Percentiles rank a stretch among this genome's conserved stretches.
Conservation (phyloP, 306 rosid genomes). For the Prunus kanzakura region DNA sequence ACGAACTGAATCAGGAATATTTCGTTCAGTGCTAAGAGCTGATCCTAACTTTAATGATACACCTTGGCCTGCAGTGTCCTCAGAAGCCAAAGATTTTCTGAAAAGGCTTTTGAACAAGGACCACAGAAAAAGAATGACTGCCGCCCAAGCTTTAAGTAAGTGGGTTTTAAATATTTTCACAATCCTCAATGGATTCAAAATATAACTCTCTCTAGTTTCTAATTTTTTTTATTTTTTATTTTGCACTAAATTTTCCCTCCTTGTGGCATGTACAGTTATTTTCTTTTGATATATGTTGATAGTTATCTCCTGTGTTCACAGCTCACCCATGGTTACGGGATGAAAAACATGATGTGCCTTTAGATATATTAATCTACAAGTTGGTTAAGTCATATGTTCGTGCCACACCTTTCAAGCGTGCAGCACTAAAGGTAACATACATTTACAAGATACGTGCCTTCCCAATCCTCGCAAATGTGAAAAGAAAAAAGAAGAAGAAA, state of each 20-base stretch:
- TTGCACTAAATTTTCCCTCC: slow-evolving; percentile 15
- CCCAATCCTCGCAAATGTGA: not conserved
- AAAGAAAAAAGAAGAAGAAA: not conserved
- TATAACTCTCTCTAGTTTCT: not conserved
- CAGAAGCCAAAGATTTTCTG: slow-evolving; percentile 91
- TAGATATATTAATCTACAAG: slow-evolving; percentile 81
- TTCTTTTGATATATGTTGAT: not conserved
- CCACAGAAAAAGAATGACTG: slow-evolving; percentile 93
- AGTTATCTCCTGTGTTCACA: slow-evolving; percentile 43
- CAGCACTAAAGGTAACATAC: slow-evolving; percentile 70
- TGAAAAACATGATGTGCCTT: slow-evolving; percentile 56
- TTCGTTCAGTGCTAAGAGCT: slow-evolving; percentile 90
- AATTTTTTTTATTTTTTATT: not conserved
- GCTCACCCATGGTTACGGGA: slow-evolving; percentile 96
- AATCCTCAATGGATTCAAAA: not conserved
- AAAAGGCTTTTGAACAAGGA: slow-evolving; percentile 93
- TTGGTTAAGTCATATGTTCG: slow-evolving; percentile 70
- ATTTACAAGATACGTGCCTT: not conserved
- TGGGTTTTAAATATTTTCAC: not conserved
- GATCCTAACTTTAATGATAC: slow-evolving; percentile 87
- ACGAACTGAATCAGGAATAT: slow-evolving; percentile 95
- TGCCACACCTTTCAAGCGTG: slow-evolving; percentile 78
- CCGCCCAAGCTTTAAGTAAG: slow-evolving; percentile 90
- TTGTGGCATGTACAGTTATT: not conserved
- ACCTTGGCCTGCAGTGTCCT: slow-evolving; percentile 93